phyloP scores from a whole-genome alignment of 116 monocot genomes.

The Papilionanthe hybrid region DNA sequence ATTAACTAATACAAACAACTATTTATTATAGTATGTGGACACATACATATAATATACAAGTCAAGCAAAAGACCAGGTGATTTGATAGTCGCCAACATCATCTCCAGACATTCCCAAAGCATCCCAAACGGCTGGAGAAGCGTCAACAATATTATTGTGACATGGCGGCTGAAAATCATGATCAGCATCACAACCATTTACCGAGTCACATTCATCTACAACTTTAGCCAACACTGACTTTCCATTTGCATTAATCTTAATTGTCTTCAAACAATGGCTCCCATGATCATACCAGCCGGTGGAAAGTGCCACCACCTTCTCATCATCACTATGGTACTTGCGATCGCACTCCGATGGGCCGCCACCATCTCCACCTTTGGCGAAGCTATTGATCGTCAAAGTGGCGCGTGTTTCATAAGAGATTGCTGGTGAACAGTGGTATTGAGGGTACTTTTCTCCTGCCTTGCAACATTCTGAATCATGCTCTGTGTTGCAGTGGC shows the following conservation, averaged over 20 bases:
- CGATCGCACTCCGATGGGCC: not conserved
- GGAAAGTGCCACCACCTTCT: slow-evolving; percentile 5
- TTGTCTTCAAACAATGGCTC: slow-evolving; percentile 1
- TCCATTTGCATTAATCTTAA: slow-evolving; percentile 7
- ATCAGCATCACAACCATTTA: slow-evolving; percentile 10
- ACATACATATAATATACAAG: too few species aligned
- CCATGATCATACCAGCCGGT: not conserved
- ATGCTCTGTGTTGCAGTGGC: slow-evolving; percentile 2
- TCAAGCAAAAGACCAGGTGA: slow-evolving; percentile 7
- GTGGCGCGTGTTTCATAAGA: not conserved
- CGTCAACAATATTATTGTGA: slow-evolving; percentile 7
- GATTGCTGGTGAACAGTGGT: slow-evolving; percentile 4
- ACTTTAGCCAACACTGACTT: slow-evolving; percentile 14
- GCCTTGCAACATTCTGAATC: slow-evolving; percentile 4
- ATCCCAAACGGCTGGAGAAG: slow-evolving; percentile 14
- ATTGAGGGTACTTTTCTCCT: not conserved
- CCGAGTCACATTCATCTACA: slow-evolving; percentile 16
- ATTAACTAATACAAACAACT: too few species aligned
- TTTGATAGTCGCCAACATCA: not conserved
- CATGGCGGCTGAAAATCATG: slow-evolving; percentile 7
- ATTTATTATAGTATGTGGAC: too few species aligned
- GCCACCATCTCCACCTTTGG: slow-evolving; percentile 8
- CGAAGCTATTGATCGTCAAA: slow-evolving; percentile 10
- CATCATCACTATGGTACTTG: not conserved
- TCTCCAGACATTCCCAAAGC: not conserved